These are phyloP conservation scores for Fusarium succisae DNA, from an alignment of 2,329 filamentous ascomycete species.

Conservation along the genomic window DNA sequence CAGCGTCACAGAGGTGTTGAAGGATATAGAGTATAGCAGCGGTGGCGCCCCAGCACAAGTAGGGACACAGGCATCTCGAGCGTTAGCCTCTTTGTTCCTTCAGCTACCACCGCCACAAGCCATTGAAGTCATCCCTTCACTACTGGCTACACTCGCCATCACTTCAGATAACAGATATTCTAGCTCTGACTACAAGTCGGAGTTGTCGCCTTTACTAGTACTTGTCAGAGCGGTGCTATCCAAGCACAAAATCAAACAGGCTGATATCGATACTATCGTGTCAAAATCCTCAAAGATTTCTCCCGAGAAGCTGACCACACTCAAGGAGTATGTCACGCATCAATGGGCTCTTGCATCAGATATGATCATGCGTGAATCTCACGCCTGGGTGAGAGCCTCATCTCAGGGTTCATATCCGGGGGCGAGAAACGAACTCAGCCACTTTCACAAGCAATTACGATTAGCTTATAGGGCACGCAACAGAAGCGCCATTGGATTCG, in stretches of 20 bases:
- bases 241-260: constrained; percentile 21
- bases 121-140: constrained; percentile 43
- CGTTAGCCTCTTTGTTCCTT: constrained; percentile 46
- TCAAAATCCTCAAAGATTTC: constrained; percentile 27
- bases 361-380: constrained; percentile 38
- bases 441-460: constrained; percentile 45
- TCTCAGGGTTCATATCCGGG: background rate
- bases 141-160: constrained; percentile 47
- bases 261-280: constrained; percentile 34
- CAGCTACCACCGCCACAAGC: constrained; percentile 42
- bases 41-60: background rate
- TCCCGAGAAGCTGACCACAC: constrained; percentile 22
- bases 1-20: constrained; percentile 40
- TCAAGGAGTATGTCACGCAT: constrained; percentile 41
- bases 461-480: constrained; percentile 45
- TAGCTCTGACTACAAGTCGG: constrained; percentile 1
- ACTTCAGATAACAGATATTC: constrained; percentile 42
- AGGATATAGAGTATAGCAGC: constrained; percentile 15
- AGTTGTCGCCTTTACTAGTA: constrained; percentile 45
- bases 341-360: constrained; percentile 43
- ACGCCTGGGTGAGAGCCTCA: constrained; percentile 33
- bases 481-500: constrained; percentile 39
- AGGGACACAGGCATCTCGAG: constrained; percentile 20
- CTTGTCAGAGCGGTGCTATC: constrained; percentile 38
- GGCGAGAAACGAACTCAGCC: background rate